phyloP scores from a whole-genome alignment of 2,329 filamentous ascomycete species.

The Fusarium fracticaudum region DNA sequence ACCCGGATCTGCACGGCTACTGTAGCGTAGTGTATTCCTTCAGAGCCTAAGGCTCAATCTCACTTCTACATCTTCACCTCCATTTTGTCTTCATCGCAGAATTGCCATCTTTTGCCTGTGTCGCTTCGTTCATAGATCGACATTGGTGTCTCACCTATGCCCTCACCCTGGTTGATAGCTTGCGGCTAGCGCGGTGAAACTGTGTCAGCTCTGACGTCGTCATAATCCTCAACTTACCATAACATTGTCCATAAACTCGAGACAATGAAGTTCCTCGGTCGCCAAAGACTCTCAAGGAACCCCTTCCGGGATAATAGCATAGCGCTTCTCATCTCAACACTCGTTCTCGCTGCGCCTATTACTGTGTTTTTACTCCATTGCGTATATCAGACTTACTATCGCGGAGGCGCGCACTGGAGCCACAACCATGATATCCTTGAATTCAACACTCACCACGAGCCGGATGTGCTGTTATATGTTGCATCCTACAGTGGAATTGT shows the following conservation, averaged over 20 bases:
- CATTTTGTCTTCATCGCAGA: background rate
- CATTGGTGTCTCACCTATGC: background rate
- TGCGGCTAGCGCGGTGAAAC: background rate
- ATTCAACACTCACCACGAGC: background rate
- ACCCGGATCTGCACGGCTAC: background rate
- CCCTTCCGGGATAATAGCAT: conserved; percentile 8
- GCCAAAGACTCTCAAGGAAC: background rate
- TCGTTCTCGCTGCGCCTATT: conserved; percentile 27
- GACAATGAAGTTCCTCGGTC: conserved; percentile 24
- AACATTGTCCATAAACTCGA: background rate
- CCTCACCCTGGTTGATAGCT: background rate
- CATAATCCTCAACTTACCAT: background rate
- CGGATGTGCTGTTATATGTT: conserved; percentile 51
- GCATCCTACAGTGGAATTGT: conserved; percentile 60
- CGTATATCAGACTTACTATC: conserved; percentile 17
- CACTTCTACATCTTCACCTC: background rate
- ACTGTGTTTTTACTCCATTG: conserved; percentile 31
- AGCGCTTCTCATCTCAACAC: conserved; percentile 3
- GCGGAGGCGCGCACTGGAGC: conserved; percentile 7
- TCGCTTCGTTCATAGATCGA: background rate
- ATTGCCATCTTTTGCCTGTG: background rate
- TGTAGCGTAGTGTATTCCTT: background rate
- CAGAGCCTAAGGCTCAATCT: background rate
- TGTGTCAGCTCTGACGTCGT: background rate
- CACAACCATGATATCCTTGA: conserved; percentile 8